Evolutionary conservation across 495 filamentous ascomycete species (phyloP).

Genomic region (Penicillium silybi): DNA sequence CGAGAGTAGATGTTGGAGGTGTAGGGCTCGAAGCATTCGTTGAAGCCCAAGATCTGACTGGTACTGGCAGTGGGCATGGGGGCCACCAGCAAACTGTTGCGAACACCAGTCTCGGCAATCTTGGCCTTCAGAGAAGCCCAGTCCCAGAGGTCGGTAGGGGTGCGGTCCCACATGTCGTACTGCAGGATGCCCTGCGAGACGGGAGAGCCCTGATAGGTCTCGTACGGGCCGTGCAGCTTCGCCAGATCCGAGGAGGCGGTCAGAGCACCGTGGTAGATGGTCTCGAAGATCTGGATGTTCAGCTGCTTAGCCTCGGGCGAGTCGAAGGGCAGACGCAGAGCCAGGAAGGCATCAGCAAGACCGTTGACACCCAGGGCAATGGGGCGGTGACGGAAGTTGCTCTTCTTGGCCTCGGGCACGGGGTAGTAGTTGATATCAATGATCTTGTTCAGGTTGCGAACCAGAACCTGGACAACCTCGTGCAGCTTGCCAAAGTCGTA

Average conservation of each 20-base stretch:
- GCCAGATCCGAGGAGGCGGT: slow-evolving; percentile 85
- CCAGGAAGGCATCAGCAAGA: slow-evolving; percentile 97
- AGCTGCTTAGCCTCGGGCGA: slow-evolving; percentile 87
- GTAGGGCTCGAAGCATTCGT: slow-evolving; percentile 99
- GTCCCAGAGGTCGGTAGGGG: slow-evolving; percentile 91
- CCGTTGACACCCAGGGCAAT: slow-evolving; percentile 96
- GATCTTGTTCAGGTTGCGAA: slow-evolving; percentile 93
- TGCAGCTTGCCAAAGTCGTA: slow-evolving; percentile 96
- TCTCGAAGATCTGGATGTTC: slow-evolving; percentile 99
- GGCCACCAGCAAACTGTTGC: slow-evolving; percentile 90
- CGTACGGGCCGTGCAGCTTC: slow-evolving; percentile 76
- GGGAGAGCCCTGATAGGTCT: slow-evolving; percentile 88
- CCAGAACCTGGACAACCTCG: slow-evolving; percentile 84
- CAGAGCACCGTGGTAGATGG: slow-evolving; percentile 94
- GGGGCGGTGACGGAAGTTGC: slow-evolving; percentile 93
- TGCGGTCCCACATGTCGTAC: slow-evolving; percentile 98
- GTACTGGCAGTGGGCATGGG: slow-evolving; percentile 98
- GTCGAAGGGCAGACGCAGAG: slow-evolving; percentile 94
- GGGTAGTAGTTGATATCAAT: slow-evolving; percentile 98
- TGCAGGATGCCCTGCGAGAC: slow-evolving; percentile 94
- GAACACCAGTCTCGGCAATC: slow-evolving; percentile 86
- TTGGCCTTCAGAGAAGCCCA: slow-evolving; percentile 85
- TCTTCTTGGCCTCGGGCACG: slow-evolving; percentile 83
- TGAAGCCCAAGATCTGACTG: slow-evolving; percentile 95
- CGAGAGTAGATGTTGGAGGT: slow-evolving; percentile 99